Conservation (phyloP, 139 green algal species). For the Pleodorina starrii region DNA sequence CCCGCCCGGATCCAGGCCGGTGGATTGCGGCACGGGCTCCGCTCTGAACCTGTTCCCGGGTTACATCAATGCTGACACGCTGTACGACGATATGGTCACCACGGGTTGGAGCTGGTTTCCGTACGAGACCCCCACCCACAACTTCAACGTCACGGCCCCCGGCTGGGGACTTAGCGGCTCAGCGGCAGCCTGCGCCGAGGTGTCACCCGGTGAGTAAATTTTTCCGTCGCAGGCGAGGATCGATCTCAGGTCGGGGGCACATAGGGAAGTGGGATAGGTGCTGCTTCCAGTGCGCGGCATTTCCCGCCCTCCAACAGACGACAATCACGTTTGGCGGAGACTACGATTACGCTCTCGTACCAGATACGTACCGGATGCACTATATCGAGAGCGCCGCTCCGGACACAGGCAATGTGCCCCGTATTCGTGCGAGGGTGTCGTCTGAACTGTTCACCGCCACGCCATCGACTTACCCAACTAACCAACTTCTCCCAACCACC, state of each 20-base stretch:
- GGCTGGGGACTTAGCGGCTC: slow-evolving; percentile 14
- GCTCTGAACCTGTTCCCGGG: neutral
- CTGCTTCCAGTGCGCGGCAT: too few species aligned
- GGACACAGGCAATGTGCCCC: too few species aligned
- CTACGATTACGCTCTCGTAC: too few species aligned
- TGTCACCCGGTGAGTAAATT: neutral
- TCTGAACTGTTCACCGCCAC: too few species aligned
- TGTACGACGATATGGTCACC: slow-evolving; percentile 45
- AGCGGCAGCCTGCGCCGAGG: slow-evolving; percentile 28
- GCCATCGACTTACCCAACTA: too few species aligned
- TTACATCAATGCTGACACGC: slow-evolving; percentile 22
- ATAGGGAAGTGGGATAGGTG: too few species aligned
- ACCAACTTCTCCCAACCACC: too few species aligned
- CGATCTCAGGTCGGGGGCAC: neutral
- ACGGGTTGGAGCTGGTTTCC: slow-evolving; percentile 45
- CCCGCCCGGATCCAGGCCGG: too few species aligned
- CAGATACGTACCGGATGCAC: neutral
- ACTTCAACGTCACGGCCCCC: slow-evolving; percentile 32
- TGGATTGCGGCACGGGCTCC: slow-evolving; percentile 25
- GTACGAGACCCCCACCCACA: slow-evolving; percentile 39
- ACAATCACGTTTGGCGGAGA: too few species aligned
- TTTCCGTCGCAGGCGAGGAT: neutral
- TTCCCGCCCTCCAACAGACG: too few species aligned
- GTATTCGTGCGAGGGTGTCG: too few species aligned
- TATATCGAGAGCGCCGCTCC: too few species aligned